These are phyloP conservation scores for Gnomoniopsis sp. DNA, from an alignment of 2,329 filamentous ascomycete species.

Conservation along the genomic window DNA sequence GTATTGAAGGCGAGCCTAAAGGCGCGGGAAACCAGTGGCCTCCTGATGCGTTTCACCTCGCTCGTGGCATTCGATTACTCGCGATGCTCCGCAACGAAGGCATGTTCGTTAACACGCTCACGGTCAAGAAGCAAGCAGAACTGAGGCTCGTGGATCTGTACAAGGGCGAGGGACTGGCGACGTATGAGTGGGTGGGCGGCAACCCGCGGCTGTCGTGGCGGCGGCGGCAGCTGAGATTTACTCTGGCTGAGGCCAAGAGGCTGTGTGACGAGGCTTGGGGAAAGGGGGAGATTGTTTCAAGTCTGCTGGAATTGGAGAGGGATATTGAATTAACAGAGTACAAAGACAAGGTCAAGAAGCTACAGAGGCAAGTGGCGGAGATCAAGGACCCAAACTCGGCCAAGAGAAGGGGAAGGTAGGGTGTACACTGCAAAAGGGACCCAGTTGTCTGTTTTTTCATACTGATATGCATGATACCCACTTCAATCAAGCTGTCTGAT, in stretches of 20 bases:
- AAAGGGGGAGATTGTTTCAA: conserved; percentile 27
- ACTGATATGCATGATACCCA: background rate
- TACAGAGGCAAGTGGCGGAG: conserved; percentile 10
- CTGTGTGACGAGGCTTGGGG: conserved; percentile 37
- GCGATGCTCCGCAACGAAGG: conserved; percentile 30
- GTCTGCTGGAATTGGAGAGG: conserved; percentile 24
- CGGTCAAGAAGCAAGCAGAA: conserved; percentile 26
- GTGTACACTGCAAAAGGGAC: background rate
- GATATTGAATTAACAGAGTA: conserved; percentile 23
- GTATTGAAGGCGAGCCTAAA: background rate
- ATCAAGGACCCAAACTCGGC: background rate
- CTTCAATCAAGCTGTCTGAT: background rate
- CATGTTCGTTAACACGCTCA: conserved; percentile 21
- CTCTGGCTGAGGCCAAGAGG: conserved; percentile 30
- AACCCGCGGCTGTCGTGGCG: conserved; percentile 8
- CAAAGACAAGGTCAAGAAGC: conserved; percentile 12
- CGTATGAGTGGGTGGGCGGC: conserved; percentile 18
- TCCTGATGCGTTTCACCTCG: conserved; percentile 25
- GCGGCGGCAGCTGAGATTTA: conserved; percentile 25
- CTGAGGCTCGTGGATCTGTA: conserved; percentile 32
- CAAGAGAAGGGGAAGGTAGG: background rate
- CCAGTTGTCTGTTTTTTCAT: background rate
- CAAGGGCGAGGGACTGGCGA: conserved; percentile 23
- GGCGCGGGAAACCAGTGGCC: conserved; percentile 2
- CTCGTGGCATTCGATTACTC: conserved; percentile 31